A percentile compares a stretch with the other conserved stretches of the same genome.
Evolutionary conservation across 2,329 filamentous ascomycete species (phyloP).

Genomic region (Fonsecaea multimorphosa): DNA sequence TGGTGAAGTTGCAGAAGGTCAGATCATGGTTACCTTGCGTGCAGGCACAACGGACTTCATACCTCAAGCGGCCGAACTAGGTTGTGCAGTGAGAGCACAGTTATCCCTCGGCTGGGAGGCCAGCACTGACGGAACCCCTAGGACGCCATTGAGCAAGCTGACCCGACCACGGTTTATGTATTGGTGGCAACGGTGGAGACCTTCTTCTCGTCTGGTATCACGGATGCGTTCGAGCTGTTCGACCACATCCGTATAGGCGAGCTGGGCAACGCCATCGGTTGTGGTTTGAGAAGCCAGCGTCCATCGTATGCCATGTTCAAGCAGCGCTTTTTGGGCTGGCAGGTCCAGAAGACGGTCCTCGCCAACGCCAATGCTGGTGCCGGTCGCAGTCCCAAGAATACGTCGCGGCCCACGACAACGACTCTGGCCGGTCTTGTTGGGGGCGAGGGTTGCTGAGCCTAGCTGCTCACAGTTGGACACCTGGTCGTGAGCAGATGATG

Average conservation of each 20-base stretch:
- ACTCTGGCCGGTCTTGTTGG: conserved; percentile 49
- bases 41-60: conserved; percentile 24
- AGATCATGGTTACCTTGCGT: too few species aligned
- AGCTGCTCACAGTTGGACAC: conserved; percentile 45
- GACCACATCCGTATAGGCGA: conserved; percentile 48
- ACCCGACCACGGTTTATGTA: conserved; percentile 46
- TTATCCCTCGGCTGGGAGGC: conserved; percentile 48
- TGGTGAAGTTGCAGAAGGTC: conserved; percentile 41
- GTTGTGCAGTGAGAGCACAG: conserved; percentile 46
- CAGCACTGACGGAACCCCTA: conserved; percentile 45
- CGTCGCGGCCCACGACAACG: conserved; percentile 46
- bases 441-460: conserved; percentile 46
- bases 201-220: conserved; percentile 45
- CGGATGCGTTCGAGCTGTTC: conserved; percentile 43
- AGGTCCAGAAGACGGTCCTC: conserved; percentile 45
- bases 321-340: conserved; percentile 42
- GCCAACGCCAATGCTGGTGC: conserved; percentile 41
- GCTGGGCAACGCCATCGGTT: conserved; percentile 46
- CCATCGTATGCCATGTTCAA: conserved; percentile 43
- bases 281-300: conserved; percentile 42
- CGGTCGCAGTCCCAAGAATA: conserved; percentile 44
- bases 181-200: conserved; percentile 45
- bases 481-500: conserved; percentile 42
- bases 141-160: conserved; percentile 47
- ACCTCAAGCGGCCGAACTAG: conserved; percentile 43